Base-by-base conservation (phyloP, 2,329 filamentous ascomycete species). In the Alternaria solani region DNA sequence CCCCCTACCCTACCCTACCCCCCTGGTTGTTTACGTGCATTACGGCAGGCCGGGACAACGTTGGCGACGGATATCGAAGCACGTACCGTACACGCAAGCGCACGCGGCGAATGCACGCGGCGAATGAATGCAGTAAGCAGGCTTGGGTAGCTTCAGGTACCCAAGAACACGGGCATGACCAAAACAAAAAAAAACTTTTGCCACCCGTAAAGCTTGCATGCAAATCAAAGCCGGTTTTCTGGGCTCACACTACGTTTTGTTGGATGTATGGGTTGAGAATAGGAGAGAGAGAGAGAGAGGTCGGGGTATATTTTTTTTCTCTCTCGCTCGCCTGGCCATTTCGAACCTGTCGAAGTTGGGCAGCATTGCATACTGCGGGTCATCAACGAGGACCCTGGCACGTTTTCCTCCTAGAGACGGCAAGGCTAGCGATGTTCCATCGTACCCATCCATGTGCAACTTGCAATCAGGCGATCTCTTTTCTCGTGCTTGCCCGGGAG, bases 311-410 rank as follows among this genome's bases (percentile, higher is more conserved):
- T 36, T 36, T 16, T 36, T 16, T 16, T 34, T 4, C 20, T 23
- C 20, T 23, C 20, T 23, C 9, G 28, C 32, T 36, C 23, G 23
- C n/a, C n/a, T n/a, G n/a, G n/a, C n/a, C n/a, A n/a, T 34, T 28
- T 43, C 38, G 20, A 23, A 20, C 43, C 41, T 36, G 43, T 23
- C 47, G 23, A 30, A 26, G 52, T 60, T 34, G 52, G 52, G 57
- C 57, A 60, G 44, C 57, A 56, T 42, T 60, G 52, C 57, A 60
- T 60, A 47, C 32, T 52, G 55, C 47, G 47, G 39, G 47, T 54
- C 51, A 46, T 54, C 23, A 39, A 41, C 28, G 16, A 28, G 36
- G 36, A 16, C 49, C 49, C 34, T 51, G 49, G 49, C 36, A 49
- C 36, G 30, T 26, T 20, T 32, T 32, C 46, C 20, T 23, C 20